phyloP scores from a whole-genome alignment of 441 rosid species.

The Gossypium davidsonii region DNA sequence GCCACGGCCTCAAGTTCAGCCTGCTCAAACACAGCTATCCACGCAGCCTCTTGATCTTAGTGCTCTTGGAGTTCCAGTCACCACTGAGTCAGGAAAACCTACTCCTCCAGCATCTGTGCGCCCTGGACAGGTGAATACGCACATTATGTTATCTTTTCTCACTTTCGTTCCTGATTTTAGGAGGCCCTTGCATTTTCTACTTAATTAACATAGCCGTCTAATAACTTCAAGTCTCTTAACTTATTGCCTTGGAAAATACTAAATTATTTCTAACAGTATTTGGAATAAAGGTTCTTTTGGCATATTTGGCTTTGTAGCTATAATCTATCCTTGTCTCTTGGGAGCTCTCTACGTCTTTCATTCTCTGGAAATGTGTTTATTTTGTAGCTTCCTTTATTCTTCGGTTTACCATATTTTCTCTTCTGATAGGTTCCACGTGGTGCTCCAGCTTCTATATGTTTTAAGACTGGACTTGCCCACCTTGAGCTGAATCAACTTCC shows the following conservation, averaged over 20 bases:
- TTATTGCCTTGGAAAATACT: neutral
- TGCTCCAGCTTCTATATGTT: constrained; percentile 83
- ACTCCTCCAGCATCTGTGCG: constrained; percentile 62
- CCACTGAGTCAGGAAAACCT: constrained; percentile 64
- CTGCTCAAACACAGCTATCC: constrained; percentile 41
- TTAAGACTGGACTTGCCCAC: constrained; percentile 92
- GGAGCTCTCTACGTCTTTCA: neutral
- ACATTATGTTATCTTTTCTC: neutral
- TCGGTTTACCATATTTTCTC: constrained; percentile 12
- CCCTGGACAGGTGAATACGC: constrained; percentile 79
- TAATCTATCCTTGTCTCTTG: neutral
- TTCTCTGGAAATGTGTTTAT: neutral
- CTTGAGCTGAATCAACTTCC: constrained; percentile 97
- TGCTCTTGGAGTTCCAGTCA: constrained; percentile 65
- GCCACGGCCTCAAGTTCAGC: constrained; percentile 40
- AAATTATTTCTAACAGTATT: neutral
- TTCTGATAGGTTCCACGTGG: constrained; percentile 83
- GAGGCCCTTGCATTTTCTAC: neutral
- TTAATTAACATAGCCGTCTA: neutral
- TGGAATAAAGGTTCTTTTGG: neutral
- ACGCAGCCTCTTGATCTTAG: constrained; percentile 93
- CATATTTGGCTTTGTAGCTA: neutral
- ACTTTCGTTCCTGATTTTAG: neutral
- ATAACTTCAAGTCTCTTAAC: neutral
- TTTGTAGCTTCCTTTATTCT: neutral